Conservation (phyloP, 768 basidiomycete species). For the Leccinum olivaceopallidum region DNA sequence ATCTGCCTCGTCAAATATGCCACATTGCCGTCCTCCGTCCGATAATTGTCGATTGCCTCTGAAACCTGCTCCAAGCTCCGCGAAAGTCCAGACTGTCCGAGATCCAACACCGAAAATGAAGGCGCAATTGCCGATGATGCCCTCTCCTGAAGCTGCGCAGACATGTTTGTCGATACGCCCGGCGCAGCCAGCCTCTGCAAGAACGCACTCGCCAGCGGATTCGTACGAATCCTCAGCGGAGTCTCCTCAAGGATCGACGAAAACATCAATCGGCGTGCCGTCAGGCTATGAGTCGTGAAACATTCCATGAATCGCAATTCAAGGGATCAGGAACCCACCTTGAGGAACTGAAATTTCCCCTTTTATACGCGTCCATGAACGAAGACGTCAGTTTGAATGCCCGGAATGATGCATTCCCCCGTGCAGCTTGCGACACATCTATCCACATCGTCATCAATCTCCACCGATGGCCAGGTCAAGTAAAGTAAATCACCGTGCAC, state of each 20-base stretch:
- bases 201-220: slow-evolving; percentile 78
- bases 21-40: slow-evolving; percentile 90
- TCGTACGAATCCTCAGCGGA: slow-evolving; percentile 81
- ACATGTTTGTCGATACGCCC: slow-evolving; percentile 35
- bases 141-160: slow-evolving; percentile 40
- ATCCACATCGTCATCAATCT: slow-evolving; percentile 17
- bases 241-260: slow-evolving; percentile 85
- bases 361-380: slow-evolving; percentile 82
- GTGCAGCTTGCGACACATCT: slow-evolving; percentile 78
- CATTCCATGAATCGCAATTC: slow-evolving; percentile 3
- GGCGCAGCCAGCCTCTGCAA: slow-evolving; percentile 60
- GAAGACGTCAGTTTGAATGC: slow-evolving; percentile 82
- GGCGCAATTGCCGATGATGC: slow-evolving; percentile 48
- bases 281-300: slow-evolving; percentile 52
- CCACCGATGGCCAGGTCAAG: background rate
- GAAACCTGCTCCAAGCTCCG: slow-evolving; percentile 82
- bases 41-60: slow-evolving; percentile 82
- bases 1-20: slow-evolving; percentile 89
- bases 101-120: slow-evolving; percentile 68
- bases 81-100: slow-evolving; percentile 67
- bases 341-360: slow-evolving; percentile 78
- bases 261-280: slow-evolving; percentile 80
- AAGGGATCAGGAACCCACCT: slow-evolving; percentile 51
- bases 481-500: slow-evolving; percentile 65
- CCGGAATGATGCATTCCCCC: slow-evolving; percentile 86